Evolutionary conservation across 116 monocot genomes (phyloP), one percentile per base, ranked within the genome.

Genomic region (Iris pallida): DNA sequence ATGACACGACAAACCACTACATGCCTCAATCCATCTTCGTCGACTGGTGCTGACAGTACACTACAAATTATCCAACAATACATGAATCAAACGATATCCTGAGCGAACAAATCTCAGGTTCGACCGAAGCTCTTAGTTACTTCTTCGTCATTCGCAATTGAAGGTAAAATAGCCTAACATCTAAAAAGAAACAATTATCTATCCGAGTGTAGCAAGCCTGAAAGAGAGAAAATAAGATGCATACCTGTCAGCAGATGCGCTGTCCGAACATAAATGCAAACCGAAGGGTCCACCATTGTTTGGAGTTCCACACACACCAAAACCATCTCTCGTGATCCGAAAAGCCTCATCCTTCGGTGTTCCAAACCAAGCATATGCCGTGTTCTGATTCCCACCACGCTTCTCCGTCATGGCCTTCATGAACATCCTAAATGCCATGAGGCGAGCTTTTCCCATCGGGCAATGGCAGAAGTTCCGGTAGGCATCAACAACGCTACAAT

Each of bases 1-100:
- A 90, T 85, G 14, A 83, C 83, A 5, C 75, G 65, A 52, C 89
- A 90, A 52, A 90, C 15, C 47, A 90, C 48, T 5, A 85, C 15
- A 60, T 85, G 83, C 60, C 76, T 64, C 16, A 85, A 51, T 58
- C 81, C 85, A 64, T 85, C 60, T 0, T 17, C 58, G 56, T 83
- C 85, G 5, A 71, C 57, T 9, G 52, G 47, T 16, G 85, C 55
- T 2, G 85, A 83, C 20, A 76, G 43, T 20, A 90, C 66, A 60
- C 89, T 90, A 80, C 69, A 69, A 58, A 65, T 40, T 3, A 30
- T 0, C 30, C 30, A 30, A 30, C 30, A 30, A 30, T 30, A 30
- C 30, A 30, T 30, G 30, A 30, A 30, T 30, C 30, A 30, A 30
- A 30, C 30, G 30, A 30, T 30, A 30, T 30, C 30, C 30, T 30